These are phyloP conservation scores for Linaria vulgaris DNA, from an alignment of 257 asterid species.

Conservation along the genomic window DNA sequence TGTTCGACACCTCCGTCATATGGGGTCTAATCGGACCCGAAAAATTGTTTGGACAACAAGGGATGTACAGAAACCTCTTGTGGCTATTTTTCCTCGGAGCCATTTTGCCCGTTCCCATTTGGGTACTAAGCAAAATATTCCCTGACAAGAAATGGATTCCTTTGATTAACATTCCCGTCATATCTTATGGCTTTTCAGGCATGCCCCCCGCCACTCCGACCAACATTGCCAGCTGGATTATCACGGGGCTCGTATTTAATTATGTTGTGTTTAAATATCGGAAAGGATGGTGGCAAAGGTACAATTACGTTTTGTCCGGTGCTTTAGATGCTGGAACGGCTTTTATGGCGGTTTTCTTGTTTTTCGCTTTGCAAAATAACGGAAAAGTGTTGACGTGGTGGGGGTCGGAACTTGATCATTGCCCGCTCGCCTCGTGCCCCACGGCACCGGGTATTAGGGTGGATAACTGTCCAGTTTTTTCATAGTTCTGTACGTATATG, in stretches of 20 bases:
- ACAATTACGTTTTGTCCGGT: conserved; percentile 84
- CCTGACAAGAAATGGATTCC: conserved; percentile 92
- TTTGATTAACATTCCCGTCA: conserved; percentile 79
- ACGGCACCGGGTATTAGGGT: conserved; percentile 79
- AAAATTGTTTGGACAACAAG: conserved; percentile 70
- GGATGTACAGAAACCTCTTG: conserved; percentile 77
- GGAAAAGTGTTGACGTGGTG: conserved; percentile 78
- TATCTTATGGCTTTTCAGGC: conserved; percentile 85
- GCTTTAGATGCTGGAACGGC: conserved; percentile 96
- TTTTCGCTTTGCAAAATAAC: conserved; percentile 69
- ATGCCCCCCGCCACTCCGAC: conserved; percentile 98
- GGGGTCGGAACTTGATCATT: conserved; percentile 82
- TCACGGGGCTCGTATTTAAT: conserved; percentile 73
- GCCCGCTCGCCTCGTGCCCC: conserved; percentile 90
- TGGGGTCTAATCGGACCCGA: conserved; percentile 92
- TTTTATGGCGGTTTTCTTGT: conserved; percentile 84
- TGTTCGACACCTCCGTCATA: conserved; percentile 81
- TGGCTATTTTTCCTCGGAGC: conserved; percentile 91
- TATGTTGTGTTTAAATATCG: conserved; percentile 76
- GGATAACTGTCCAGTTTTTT: conserved; percentile 73
- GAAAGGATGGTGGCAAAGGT: conserved; percentile 84
- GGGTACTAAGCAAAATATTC: conserved; percentile 76
- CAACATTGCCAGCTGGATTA: conserved; percentile 89
- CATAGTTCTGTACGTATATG: too few species aligned
- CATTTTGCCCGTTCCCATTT: conserved; percentile 74